A percentile compares a stretch with the other conserved stretches of the same genome.
These are phyloP conservation scores for Chalciporus sphaerocephalus DNA, from an alignment of 768 basidiomycete genomes.

Conservation along the genomic window DNA sequence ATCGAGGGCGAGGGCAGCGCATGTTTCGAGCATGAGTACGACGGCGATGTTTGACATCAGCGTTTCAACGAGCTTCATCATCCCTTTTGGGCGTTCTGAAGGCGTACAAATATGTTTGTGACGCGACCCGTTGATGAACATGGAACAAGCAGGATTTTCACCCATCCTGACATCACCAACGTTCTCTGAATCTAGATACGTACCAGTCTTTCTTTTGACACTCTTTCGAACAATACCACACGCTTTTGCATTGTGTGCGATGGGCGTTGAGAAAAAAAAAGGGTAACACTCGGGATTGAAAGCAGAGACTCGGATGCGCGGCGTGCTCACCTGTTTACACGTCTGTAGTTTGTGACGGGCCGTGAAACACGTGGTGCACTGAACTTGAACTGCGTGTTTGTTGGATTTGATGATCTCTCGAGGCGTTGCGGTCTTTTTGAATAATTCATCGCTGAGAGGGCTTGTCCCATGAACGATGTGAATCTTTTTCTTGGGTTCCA, in stretches of 20 bases:
- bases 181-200: not conserved
- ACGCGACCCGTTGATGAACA: slow-evolving; percentile 4
- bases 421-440: slow-evolving; percentile 7
- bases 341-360: slow-evolving; percentile 6
- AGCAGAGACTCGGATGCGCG: too few species aligned
- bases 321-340: slow-evolving; percentile 8
- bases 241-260: slow-evolving; percentile 14
- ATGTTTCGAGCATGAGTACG: slow-evolving; percentile 5
- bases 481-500: slow-evolving; percentile 6
- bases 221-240: slow-evolving; percentile 21
- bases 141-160: not conserved
- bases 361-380: slow-evolving; percentile 16
- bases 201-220: slow-evolving; percentile 21
- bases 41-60: slow-evolving; percentile 7
- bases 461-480: slow-evolving; percentile 7
- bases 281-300: too few species aligned
- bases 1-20: slow-evolving; percentile 11
- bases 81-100: slow-evolving; percentile 13
- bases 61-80: slow-evolving; percentile 12
- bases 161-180: accelerated
- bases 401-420: slow-evolving; percentile 9
- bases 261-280: not conserved
- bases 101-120: slow-evolving; percentile 11
- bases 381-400: not conserved
- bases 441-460: slow-evolving; percentile 7